Evolutionary conservation across 768 basidiomycete species (phyloP).

Genomic region (Russula ochroleuca): DNA sequence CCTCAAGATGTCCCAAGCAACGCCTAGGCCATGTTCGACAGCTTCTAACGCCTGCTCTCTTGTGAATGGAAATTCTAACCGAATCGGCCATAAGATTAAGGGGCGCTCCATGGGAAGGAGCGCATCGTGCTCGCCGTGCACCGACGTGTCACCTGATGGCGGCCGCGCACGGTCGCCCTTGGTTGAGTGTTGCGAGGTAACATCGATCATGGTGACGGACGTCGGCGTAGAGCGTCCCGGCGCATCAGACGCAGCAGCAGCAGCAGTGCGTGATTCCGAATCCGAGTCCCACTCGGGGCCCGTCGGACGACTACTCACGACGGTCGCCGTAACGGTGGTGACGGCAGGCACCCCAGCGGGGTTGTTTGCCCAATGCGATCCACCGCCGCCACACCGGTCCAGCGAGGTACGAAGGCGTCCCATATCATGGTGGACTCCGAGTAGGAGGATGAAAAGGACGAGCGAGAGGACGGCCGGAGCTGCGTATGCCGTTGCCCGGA

Average conservation of each 20-base stretch:
- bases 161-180: constrained; percentile 27
- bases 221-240: background rate
- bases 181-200: constrained; percentile 8
- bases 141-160: constrained; percentile 31
- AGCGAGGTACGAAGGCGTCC: constrained; percentile 31
- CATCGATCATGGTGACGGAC: constrained; percentile 26
- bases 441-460: constrained; percentile 31
- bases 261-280: no score
- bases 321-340: constrained; percentile 42
- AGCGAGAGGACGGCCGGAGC: constrained; percentile 34
- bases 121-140: constrained; percentile 21
- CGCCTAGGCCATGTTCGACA: constrained; percentile 39
- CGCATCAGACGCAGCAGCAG: background rate
- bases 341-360: constrained; percentile 4
- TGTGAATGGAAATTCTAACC: constrained; percentile 37
- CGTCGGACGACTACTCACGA: constrained; percentile 21
- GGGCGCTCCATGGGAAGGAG: constrained; percentile 32
- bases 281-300: background rate
- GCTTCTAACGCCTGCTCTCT: constrained; percentile 32
- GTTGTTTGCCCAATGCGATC: constrained; percentile 11
- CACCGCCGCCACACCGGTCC: constrained; percentile 30
- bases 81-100: constrained; percentile 33
- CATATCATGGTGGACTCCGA: constrained; percentile 33
- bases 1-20: constrained; percentile 47
- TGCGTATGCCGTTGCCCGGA: constrained; percentile 26